A percentile compares a stretch with the other conserved stretches of the same genome.
These are phyloP conservation scores for Xylaria intraflava DNA, from an alignment of 495 filamentous ascomycete genomes.

Conservation along the genomic window DNA sequence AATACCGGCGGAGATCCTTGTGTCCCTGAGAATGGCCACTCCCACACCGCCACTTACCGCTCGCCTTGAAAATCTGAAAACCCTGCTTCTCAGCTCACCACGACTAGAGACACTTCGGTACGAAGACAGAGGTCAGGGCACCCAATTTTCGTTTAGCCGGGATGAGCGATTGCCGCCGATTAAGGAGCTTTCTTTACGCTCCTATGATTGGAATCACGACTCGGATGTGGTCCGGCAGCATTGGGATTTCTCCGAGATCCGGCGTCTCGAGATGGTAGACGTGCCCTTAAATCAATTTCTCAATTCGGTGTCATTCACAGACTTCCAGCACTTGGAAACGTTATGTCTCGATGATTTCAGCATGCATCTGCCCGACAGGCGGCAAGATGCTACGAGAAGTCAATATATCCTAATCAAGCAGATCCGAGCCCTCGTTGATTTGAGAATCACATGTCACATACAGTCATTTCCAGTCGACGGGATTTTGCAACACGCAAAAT, in stretches of 20 bases:
- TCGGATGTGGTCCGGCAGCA: conserved; percentile 14
- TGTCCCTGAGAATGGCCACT: conserved; percentile 22
- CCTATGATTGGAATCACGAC: conserved; percentile 31
- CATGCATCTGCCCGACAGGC: conserved; percentile 12
- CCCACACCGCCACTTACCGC: conserved; percentile 21
- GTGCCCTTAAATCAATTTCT: conserved; percentile 28
- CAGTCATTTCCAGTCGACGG: conserved; percentile 17
- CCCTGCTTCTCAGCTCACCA: conserved; percentile 18
- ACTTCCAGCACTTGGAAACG: conserved; percentile 15
- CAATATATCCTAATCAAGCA: conserved; percentile 19
- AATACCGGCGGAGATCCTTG: conserved; percentile 19
- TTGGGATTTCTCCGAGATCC: conserved; percentile 29
- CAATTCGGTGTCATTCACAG: conserved; percentile 13
- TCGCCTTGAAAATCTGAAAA: conserved; percentile 20
- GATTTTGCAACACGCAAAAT: conserved; percentile 15
- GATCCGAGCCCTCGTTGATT: conserved; percentile 15
- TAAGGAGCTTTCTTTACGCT: conserved; percentile 21
- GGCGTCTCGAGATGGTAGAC: conserved; percentile 19
- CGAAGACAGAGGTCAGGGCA: conserved; percentile 23
- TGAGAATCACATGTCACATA: conserved; percentile 20
- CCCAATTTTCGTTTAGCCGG: conserved; percentile 18
- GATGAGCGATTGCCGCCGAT: conserved; percentile 28
- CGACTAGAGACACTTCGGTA: conserved; percentile 21
- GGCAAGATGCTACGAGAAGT: conserved; percentile 11
- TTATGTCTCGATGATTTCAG: conserved; percentile 25